Conservation (phyloP, 164 flowering plant species). For the Vitis riparia region DNA sequence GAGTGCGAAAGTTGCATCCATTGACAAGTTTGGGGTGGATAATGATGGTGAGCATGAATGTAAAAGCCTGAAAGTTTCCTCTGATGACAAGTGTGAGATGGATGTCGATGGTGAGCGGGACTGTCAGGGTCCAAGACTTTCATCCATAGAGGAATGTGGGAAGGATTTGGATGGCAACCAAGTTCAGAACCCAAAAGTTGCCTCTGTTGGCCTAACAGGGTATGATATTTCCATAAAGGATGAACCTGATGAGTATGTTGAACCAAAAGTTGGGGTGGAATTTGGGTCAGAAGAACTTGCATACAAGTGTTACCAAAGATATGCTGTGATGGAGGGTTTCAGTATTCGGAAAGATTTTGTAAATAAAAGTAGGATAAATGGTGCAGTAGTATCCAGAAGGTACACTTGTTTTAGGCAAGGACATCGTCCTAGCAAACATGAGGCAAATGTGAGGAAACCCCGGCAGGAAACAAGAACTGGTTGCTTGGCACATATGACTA, state of each 20-base stretch:
- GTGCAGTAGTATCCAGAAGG: constrained; percentile 15
- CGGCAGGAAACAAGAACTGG: constrained; percentile 32
- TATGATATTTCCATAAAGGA: background rate
- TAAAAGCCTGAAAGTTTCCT: constrained; percentile 15
- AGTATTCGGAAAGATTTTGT: constrained; percentile 24
- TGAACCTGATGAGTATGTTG: constrained; percentile 5
- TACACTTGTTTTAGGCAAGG: constrained; percentile 26
- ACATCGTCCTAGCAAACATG: constrained; percentile 12
- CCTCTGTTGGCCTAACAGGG: constrained; percentile 11
- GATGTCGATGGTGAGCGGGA: constrained; percentile 8
- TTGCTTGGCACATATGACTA: constrained; percentile 25
- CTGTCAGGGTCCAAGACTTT: constrained; percentile 8
- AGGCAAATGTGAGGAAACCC: constrained; percentile 8
- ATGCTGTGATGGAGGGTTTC: constrained; percentile 24
- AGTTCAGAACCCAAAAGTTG: constrained; percentile 7
- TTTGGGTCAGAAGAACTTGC: constrained; percentile 27
- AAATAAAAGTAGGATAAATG: constrained; percentile 19
- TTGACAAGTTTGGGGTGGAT: constrained; percentile 11
- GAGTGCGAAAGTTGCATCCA: constrained; percentile 6
- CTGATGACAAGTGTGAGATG: constrained; percentile 5
- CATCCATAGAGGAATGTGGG: constrained; percentile 11
- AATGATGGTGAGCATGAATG: constrained; percentile 5
- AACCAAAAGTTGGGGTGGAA: constrained; percentile 24
- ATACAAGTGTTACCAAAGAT: constrained; percentile 16
- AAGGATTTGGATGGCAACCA: constrained; percentile 12